Evolutionary conservation across 768 basidiomycete species (phyloP).

Genomic region (Clitopilus hobsonii): DNA sequence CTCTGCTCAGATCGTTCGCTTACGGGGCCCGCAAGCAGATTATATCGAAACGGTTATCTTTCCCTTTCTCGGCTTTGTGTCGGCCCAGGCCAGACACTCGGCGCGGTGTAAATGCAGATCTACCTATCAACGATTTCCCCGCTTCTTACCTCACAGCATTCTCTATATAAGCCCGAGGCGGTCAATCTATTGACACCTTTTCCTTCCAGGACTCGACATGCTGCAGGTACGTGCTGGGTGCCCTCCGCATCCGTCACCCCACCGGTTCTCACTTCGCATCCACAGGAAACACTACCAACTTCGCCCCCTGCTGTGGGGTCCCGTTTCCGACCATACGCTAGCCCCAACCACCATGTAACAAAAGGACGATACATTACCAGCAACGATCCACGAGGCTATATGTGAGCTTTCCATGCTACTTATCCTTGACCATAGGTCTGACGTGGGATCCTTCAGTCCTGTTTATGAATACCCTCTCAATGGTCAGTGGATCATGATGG

Average conservation of each 20-base stretch:
- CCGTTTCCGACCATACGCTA: slow-evolving; percentile 66
- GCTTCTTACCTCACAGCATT: slow-evolving; percentile 12
- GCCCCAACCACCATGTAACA: slow-evolving; percentile 73
- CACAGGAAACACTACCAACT: slow-evolving; percentile 38
- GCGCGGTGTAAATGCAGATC: slow-evolving; percentile 14
- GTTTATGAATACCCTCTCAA: slow-evolving; percentile 90
- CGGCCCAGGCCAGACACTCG: slow-evolving; percentile 11
- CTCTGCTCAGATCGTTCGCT: neutral
- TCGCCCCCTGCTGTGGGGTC: slow-evolving; percentile 33
- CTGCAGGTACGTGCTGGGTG: slow-evolving; percentile 32
- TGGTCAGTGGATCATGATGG: slow-evolving; percentile 94
- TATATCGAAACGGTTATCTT: slow-evolving; percentile 4
- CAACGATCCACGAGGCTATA: slow-evolving; percentile 86
- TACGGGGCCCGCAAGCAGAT: slow-evolving; percentile 3
- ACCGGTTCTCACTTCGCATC: neutral
- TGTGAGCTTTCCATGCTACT: slow-evolving; percentile 42
- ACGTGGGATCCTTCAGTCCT: slow-evolving; percentile 37
- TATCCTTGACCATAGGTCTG: neutral
- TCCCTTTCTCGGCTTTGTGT: slow-evolving; percentile 13
- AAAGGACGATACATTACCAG: slow-evolving; percentile 87
- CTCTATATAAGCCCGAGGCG: slow-evolving; percentile 13
- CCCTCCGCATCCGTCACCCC: slow-evolving; percentile 3
- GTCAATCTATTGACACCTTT: slow-evolving; percentile 9
- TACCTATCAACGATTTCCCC: slow-evolving; percentile 15
- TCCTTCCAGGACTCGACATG: slow-evolving; percentile 39